Base-by-base conservation (phyloP, 2,329 filamentous ascomycete species). In the Gaeumannomyces tritici region DNA sequence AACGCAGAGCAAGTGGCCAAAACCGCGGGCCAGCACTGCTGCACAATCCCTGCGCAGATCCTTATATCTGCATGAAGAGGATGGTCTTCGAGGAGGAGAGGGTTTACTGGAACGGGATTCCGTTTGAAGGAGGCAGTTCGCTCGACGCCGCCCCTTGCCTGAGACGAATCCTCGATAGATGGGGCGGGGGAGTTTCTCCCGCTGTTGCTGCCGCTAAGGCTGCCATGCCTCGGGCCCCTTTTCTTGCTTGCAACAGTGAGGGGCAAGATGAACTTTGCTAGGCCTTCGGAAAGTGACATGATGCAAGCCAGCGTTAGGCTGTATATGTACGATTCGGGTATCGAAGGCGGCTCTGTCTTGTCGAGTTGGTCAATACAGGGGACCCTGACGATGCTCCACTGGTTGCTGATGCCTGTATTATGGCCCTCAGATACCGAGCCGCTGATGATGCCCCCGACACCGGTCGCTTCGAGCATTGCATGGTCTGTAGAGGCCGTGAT, bases 1-100 rank as follows among this genome's bases (percentile, higher is more conserved):
- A 98, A 99, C 0, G 93, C 97, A 0, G 95, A 99, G 69, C 92
- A 97, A 2, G 92, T 95, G 1, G 95, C 93, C 59, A 99, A 83
- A 54, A 98, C 88, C 15, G 95, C 95, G 58, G 95, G 95, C 95
- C 95, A 99, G 73, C 93, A 98, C 67, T 90, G 84, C 4, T 96
- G 91, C 28, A 99, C 89, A 62, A 99, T 89, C 12, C 83, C 83
- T 15, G 91, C 91, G 68, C 91, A 93, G 2, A 86, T 85, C 69
- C 87, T 85, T 63, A 98, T 86, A 60, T 91, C 89, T 1, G 79
- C 72, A 61, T 87, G 82, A 11, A 91, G 79, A 0, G 89, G 83
- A 70, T 96, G 90, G 54, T 89, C 85, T 64, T 88, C 84, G 9
- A 96, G 74, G 1, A 82, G 81, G 3, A 99, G 77, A 2, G 95